These are phyloP conservation scores for Starmerella kuoi DNA, from an alignment of 805 yeast genomes.

Conservation along the genomic window DNA sequence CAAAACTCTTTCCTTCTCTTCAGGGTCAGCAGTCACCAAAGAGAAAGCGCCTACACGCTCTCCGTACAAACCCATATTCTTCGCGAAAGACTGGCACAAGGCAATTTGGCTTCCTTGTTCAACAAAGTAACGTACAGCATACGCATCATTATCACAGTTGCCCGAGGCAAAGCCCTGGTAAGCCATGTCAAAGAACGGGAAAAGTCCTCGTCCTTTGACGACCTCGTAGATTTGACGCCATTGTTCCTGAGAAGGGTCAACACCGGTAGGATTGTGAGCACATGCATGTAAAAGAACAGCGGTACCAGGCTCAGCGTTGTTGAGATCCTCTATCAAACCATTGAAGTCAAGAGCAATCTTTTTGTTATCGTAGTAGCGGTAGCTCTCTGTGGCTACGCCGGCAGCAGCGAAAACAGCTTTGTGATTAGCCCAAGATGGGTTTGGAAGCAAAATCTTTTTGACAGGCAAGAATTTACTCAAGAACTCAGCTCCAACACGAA, in stretches of 20 bases:
- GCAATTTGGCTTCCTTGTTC: conserved; percentile 32
- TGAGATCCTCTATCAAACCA: conserved; percentile 49
- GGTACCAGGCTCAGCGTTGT: conserved; percentile 43
- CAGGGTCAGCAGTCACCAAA: conserved; percentile 39
- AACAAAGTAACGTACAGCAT: conserved; percentile 37
- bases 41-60: conserved; percentile 85
- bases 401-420: conserved; percentile 62
- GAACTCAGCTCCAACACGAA: conserved; percentile 74
- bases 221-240: conserved; percentile 67
- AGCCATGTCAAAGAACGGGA: conserved; percentile 85
- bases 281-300: conserved; percentile 80
- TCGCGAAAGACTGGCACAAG: conserved; percentile 86
- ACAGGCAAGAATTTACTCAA: conserved; percentile 47
- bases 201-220: conserved; percentile 43
- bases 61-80: conserved; percentile 90
- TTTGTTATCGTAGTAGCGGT: conserved; percentile 56
- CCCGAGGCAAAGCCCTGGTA: conserved; percentile 94
- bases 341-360: conserved; percentile 54
- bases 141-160: conserved; percentile 59
- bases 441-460: conserved; percentile 54
- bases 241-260: conserved; percentile 72
- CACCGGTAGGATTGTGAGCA: conserved; percentile 95
- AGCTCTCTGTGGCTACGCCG: conserved; percentile 49
- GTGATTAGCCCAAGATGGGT: conserved; percentile 95
- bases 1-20: conserved; percentile 33